Percentiles rank a stretch among this genome's conserved stretches.
These are phyloP conservation scores for Penicillium coprophilum DNA, from an alignment of 495 filamentous ascomycete genomes.

Conservation along the genomic window DNA sequence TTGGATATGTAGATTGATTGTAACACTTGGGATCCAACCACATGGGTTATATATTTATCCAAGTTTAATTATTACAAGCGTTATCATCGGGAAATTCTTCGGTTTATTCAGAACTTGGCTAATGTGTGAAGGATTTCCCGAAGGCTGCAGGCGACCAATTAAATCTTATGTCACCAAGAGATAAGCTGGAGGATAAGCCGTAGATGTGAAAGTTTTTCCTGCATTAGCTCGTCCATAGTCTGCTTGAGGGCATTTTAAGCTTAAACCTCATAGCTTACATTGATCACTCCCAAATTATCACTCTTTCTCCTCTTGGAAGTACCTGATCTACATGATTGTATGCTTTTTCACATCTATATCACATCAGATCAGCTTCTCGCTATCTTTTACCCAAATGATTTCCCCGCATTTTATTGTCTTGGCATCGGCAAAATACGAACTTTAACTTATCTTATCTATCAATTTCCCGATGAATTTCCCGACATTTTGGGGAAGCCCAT, in stretches of 20 bases:
- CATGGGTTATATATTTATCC: slow-evolving; percentile 1
- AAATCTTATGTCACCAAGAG: not conserved
- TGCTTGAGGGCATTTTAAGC: not conserved
- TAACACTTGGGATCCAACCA: not conserved
- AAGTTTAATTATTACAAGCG: not conserved
- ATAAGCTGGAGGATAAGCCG: slow-evolving; percentile 3
- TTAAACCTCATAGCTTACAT: not conserved
- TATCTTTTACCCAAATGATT: not conserved
- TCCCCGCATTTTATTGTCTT: slow-evolving; percentile 21
- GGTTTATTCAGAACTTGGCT: slow-evolving; percentile 14
- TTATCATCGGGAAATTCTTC: slow-evolving; percentile 18
- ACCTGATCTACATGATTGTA: too few species aligned
- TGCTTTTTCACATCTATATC: too few species aligned
- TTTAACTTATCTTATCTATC: not conserved
- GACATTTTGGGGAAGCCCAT: slow-evolving; percentile 1
- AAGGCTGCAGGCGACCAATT: slow-evolving; percentile 1
- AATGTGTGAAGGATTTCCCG: slow-evolving; percentile 9
- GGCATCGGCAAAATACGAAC: slow-evolving; percentile 16
- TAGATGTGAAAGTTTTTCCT: not conserved
- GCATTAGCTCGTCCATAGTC: not conserved
- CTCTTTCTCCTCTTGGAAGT: too few species aligned
- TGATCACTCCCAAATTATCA: not conserved
- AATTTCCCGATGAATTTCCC: slow-evolving; percentile 19
- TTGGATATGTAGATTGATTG: not conserved
- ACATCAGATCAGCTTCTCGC: not conserved